phyloP scores from a whole-genome alignment of 2,329 filamentous ascomycete species.

The Lasiodiplodia hormozganensis region DNA sequence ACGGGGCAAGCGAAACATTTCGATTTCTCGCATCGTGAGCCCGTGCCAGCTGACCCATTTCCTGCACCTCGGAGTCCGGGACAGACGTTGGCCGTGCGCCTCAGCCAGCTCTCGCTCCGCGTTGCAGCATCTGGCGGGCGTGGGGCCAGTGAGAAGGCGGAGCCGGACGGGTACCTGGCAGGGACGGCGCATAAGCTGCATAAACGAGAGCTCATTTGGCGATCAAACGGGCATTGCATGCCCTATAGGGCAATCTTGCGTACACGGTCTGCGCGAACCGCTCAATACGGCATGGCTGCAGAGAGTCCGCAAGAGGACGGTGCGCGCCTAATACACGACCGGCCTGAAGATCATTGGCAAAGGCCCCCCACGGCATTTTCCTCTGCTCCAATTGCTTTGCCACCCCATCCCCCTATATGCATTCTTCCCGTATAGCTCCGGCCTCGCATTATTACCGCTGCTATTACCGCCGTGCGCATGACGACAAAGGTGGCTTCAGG shows the following conservation, averaged over 20 bases:
- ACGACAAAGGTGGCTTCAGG: constrained; percentile 22
- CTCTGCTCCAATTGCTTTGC: constrained; percentile 1
- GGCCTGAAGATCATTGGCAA: constrained; percentile 20
- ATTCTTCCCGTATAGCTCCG: constrained; percentile 7
- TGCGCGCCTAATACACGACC: constrained; percentile 25
- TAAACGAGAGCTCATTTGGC: constrained; percentile 18
- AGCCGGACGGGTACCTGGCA: constrained; percentile 22
- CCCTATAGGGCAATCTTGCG: constrained; percentile 17
- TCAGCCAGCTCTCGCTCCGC: constrained; percentile 4
- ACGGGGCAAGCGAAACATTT: constrained; percentile 25
- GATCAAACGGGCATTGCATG: constrained; percentile 25
- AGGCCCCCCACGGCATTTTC: constrained; percentile 18
- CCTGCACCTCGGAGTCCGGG: not conserved
- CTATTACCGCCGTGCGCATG: constrained; percentile 12
- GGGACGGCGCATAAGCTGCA: constrained; percentile 20
- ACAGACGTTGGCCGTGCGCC: not conserved
- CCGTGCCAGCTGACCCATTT: constrained; percentile 10
- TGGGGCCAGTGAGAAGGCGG: constrained; percentile 7
- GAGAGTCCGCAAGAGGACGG: not conserved
- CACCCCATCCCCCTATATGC: constrained; percentile 11
- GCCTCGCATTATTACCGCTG: constrained; percentile 16
- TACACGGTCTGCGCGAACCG: not conserved
- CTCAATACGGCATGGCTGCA: constrained; percentile 1
- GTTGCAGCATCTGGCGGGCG: constrained; percentile 9
- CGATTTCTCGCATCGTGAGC: constrained; percentile 13